Conservation (phyloP, 202 grass and related monocot genomes). For the Hordeum pubiflorum region DNA sequence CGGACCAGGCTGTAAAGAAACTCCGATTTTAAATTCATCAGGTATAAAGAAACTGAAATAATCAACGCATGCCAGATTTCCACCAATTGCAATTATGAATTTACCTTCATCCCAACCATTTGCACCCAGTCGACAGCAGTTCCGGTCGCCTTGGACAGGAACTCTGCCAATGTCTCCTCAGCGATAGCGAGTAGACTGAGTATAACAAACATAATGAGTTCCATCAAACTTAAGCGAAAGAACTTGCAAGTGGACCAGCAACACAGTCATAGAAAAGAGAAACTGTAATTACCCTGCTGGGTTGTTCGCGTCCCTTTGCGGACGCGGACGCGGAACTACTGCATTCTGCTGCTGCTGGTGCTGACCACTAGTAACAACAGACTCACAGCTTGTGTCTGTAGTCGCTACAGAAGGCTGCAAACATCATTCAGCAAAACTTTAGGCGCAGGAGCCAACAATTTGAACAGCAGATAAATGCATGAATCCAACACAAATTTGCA, state of each 20-base stretch:
- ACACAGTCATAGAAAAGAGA: neutral
- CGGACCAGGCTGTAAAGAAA: conserved; percentile 92
- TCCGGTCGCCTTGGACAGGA: conserved; percentile 90
- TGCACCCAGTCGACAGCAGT: conserved; percentile 99
- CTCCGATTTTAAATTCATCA: neutral
- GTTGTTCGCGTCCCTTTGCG: conserved; percentile 85
- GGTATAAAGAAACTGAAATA: conserved; percentile 2
- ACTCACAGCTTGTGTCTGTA: conserved; percentile 92
- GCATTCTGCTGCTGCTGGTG: conserved; percentile 72
- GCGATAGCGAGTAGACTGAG: conserved; percentile 86
- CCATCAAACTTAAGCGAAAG: conserved; percentile 6
- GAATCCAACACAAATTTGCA: neutral
- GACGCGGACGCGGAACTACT: conserved; percentile 55
- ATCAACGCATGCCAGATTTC: conserved; percentile 19
- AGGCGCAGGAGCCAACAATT: neutral
- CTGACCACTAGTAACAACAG: conserved; percentile 92
- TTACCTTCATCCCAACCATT: conserved; percentile 99
- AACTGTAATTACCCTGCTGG: conserved; percentile 72
- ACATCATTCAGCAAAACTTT: conserved; percentile 17
- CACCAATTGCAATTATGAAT: neutral
- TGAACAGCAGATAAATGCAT: neutral
- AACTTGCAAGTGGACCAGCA: neutral
- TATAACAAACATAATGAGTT: conserved; percentile 20
- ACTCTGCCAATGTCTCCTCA: conserved; percentile 96
- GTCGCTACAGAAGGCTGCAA: conserved; percentile 63